Evolutionary conservation across 345 rosid species (phyloP).

Genomic region (Aquilaria yunnanensis): DNA sequence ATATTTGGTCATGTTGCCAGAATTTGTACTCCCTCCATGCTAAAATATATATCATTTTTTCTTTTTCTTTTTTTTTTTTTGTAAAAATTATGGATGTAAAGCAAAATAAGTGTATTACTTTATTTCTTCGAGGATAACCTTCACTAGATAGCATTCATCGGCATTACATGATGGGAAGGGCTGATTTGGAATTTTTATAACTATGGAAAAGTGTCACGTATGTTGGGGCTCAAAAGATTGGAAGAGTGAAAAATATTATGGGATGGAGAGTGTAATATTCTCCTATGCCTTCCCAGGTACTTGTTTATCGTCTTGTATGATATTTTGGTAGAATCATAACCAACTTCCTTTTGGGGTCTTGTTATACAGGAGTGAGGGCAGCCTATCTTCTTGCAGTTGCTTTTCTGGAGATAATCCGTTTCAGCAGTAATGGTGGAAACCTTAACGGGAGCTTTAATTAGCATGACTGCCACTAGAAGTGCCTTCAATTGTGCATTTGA

Average conservation of each 20-base stretch:
- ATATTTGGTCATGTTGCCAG: background rate
- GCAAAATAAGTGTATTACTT: too few relatives aligned
- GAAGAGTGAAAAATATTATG: too few relatives aligned
- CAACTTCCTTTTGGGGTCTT: constrained; percentile 9
- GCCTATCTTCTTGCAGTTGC: constrained; percentile 99
- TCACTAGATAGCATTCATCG: too few relatives aligned
- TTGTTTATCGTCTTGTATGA: background rate
- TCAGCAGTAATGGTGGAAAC: constrained; percentile 96
- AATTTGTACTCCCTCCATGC: background rate
- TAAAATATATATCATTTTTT: background rate
- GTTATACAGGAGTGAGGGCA: constrained; percentile 84
- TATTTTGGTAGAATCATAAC: background rate
- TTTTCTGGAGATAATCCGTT: constrained; percentile 88
- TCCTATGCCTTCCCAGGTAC: too few relatives aligned
- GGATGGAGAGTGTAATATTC: too few relatives aligned
- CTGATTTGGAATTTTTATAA: too few relatives aligned
- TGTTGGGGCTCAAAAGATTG: too few relatives aligned
- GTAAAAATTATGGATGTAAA: background rate
- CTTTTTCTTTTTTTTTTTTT: background rate
- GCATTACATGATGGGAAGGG: too few relatives aligned
- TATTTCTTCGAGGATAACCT: too few relatives aligned
- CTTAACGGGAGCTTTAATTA: constrained; percentile 60
- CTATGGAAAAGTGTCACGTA: too few relatives aligned
- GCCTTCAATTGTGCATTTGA: constrained; percentile 97
- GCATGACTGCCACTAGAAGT: constrained; percentile 75